These are phyloP conservation scores for Nothophoma quercina DNA, from an alignment of 2,329 filamentous ascomycete species.

Conservation along the genomic window DNA sequence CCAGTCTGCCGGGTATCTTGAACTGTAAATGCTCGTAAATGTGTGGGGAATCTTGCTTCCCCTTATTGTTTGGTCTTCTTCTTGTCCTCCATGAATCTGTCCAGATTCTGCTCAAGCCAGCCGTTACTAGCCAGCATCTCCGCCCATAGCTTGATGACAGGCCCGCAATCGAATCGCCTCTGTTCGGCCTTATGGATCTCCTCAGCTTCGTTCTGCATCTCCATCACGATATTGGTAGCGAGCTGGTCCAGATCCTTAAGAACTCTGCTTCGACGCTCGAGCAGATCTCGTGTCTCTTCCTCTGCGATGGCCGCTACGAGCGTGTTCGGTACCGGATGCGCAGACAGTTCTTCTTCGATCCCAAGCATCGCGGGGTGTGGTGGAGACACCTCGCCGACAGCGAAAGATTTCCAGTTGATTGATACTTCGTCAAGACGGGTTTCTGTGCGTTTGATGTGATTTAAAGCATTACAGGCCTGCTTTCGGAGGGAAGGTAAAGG, in stretches of 20 bases:
- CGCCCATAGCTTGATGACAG: constrained; percentile 73
- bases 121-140: constrained; percentile 72
- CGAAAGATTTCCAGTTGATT: constrained; percentile 55
- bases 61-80: constrained; percentile 5
- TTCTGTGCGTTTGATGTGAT: constrained; percentile 52
- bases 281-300: constrained; percentile 28
- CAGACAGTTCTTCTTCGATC: constrained; percentile 23
- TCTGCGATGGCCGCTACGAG: constrained; percentile 27
- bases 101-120: constrained; percentile 55
- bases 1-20: too few species aligned
- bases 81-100: constrained; percentile 24
- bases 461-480: constrained; percentile 56
- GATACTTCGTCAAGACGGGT: constrained; percentile 48
- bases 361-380: constrained; percentile 25
- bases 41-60: not conserved
- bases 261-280: constrained; percentile 27
- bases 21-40: too few species aligned
- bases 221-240: constrained; percentile 55
- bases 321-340: constrained; percentile 20
- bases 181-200: constrained; percentile 63
- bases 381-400: constrained; percentile 36
- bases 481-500: constrained; percentile 61
- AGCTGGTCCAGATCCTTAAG: constrained; percentile 35
- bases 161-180: constrained; percentile 72
- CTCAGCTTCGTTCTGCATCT: constrained; percentile 55